phyloP scores from a whole-genome alignment of 2,329 filamentous ascomycete species.

The Phoma sp. region DNA sequence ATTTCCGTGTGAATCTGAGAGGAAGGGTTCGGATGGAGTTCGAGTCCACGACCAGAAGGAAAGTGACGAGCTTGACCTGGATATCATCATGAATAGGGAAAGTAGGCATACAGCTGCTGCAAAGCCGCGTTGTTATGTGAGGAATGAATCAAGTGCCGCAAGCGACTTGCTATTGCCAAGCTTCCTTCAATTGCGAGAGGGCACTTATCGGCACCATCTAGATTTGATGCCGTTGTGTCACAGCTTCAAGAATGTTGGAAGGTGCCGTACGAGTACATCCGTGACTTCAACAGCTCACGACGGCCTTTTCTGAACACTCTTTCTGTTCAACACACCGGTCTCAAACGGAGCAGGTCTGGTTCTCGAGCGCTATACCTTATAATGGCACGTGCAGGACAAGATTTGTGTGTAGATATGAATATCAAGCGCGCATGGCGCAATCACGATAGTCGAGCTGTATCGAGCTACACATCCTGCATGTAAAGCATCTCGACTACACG shows the following conservation, averaged over 20 bases:
- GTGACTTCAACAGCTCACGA: not conserved
- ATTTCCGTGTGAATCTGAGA: slow-evolving; percentile 4
- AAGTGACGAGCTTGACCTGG: not conserved
- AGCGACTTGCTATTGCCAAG: slow-evolving; percentile 5
- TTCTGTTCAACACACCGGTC: not conserved
- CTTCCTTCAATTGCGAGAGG: not conserved
- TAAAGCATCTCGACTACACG: not conserved
- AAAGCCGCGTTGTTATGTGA: not conserved
- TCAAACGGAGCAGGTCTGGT: not conserved
- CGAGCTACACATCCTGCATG: not conserved
- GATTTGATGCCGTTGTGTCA: not conserved
- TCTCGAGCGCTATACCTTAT: not conserved
- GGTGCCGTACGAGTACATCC: not conserved
- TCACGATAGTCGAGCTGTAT: not conserved
- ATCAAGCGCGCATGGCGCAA: not conserved
- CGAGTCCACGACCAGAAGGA: not conserved
- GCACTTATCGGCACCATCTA: not conserved
- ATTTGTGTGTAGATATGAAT: too few relatives aligned
- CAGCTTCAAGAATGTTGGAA: not conserved
- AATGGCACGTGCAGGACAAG: not conserved
- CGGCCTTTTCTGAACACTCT: not conserved
- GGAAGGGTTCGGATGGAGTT: not conserved
- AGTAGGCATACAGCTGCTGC: not conserved
- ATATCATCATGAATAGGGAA: not conserved
- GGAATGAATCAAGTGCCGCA: not conserved